These are phyloP conservation scores for Gracilaria caudata DNA, from an alignment of 23 red algal genomes.

Conservation along the genomic window DNA sequence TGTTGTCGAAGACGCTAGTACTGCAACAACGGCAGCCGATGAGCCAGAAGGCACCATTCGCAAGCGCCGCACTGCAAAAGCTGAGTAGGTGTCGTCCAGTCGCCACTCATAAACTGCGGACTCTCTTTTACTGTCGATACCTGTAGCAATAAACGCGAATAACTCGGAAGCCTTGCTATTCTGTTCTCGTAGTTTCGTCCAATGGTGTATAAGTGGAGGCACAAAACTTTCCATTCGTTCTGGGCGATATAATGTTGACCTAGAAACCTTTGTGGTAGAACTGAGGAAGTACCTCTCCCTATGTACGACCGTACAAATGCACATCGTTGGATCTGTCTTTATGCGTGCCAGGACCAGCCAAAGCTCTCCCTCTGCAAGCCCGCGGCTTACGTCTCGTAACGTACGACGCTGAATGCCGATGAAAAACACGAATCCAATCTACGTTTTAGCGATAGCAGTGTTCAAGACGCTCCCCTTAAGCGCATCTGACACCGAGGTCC, in stretches of 20 bases:
- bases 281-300: no score
- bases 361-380: no score
- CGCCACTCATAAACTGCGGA: neutral
- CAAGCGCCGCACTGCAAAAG: constrained; percentile 40
- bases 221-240: neutral
- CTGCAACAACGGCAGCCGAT: constrained; percentile 14
- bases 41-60: constrained; percentile 33
- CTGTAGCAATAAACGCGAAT: constrained; percentile 48
- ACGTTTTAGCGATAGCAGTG: no score
- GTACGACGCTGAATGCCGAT: no score
- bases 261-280: no score
- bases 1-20: constrained; percentile 24
- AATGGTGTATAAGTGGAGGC: neutral
- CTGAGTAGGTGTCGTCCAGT: neutral
- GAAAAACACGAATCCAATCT: no score
- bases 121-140: constrained; percentile 25
- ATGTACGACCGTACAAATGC: no score
- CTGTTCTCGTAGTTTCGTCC: neutral
- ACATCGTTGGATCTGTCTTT: no score
- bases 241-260: neutral
- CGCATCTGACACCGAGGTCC: no score
- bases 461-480: no score
- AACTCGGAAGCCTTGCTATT: neutral
- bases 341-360: no score
- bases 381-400: no score